Percentiles rank a stretch among this genome's conserved stretches.
Conservation (phyloP, 1,139 yeast species). For the Nakaseomyces glabratus region DNA sequence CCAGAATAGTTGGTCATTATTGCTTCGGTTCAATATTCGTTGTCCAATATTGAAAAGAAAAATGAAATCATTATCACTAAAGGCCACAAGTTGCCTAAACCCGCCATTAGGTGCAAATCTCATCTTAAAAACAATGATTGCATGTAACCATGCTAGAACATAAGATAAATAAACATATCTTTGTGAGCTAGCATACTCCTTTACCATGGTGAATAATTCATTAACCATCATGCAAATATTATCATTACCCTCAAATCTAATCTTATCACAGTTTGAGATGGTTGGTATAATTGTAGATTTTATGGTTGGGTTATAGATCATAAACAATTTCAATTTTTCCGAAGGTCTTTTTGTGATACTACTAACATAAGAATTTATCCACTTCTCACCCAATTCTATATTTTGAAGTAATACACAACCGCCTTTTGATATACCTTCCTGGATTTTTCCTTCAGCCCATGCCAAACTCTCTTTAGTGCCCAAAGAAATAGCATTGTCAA, state of each 20-base stretch:
- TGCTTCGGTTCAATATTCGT: not conserved
- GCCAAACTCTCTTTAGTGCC: constrained; percentile 65
- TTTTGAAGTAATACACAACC: constrained; percentile 72
- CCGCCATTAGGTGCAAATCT: not conserved
- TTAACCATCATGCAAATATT: not conserved
- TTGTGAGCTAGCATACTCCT: not conserved
- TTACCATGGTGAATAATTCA: not conserved
- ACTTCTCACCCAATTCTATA: constrained; percentile 57
- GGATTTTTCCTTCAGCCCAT: constrained; percentile 48
- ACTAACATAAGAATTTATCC: constrained; percentile 41
- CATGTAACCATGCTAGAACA: not conserved
- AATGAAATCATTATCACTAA: not conserved
- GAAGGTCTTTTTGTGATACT: constrained; percentile 9
- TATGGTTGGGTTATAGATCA: constrained; percentile 10
- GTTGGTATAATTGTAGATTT: not conserved
- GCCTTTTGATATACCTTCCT: constrained; percentile 39
- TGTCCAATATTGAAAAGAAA: not conserved
- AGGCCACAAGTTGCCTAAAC: not conserved
- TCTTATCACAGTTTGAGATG: not conserved
- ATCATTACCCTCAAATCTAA: not conserved
- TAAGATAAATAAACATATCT: not conserved
- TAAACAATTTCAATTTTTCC: constrained; percentile 16
- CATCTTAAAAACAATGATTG: not conserved
- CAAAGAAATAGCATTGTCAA: constrained; percentile 42
- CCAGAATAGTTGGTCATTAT: not conserved